phyloP scores from a whole-genome alignment of 2,329 filamentous ascomycete genomes.

The Pseudocercospora macadamiae region DNA sequence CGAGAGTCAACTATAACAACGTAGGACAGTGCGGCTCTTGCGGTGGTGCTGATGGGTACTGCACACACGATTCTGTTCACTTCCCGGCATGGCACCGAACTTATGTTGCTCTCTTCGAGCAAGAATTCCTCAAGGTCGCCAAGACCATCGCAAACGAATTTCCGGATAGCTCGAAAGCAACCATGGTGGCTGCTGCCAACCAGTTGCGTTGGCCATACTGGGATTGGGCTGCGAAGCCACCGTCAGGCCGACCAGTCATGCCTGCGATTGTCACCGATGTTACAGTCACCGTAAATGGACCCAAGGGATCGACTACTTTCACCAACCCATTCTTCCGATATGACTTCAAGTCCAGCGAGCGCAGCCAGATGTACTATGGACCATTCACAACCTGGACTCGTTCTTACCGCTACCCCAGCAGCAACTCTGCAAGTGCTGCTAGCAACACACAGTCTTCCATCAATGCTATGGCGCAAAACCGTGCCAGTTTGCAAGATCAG shows the following conservation, averaged over 20 bases:
- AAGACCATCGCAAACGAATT: constrained; percentile 25
- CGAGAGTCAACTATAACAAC: constrained; percentile 27
- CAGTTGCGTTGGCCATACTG: constrained; percentile 34
- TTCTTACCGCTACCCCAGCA: constrained; percentile 32
- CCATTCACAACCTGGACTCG: constrained; percentile 28
- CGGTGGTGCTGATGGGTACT: constrained; percentile 30
- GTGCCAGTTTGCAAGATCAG: constrained; percentile 30
- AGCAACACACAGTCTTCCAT: constrained; percentile 20
- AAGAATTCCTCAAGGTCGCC: constrained; percentile 29
- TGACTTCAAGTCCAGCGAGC: constrained; percentile 25
- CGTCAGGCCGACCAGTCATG: constrained; percentile 15
- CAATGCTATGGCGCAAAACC: constrained; percentile 24
- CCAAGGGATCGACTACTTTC: constrained; percentile 24
- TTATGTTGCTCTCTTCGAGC: constrained; percentile 35
- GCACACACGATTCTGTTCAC: constrained; percentile 31
- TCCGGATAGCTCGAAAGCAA: constrained; percentile 11
- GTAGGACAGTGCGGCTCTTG: constrained; percentile 28
- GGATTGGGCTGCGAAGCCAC: constrained; percentile 32
- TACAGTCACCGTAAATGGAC: constrained; percentile 29
- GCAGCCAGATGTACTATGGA: constrained; percentile 24
- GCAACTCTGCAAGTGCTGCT: constrained; percentile 22
- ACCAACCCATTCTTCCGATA: constrained; percentile 36
- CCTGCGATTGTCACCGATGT: constrained; percentile 29
- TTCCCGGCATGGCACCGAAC: constrained; percentile 35
- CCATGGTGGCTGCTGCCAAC: constrained; percentile 27